Conservation (phyloP, 106 monocot genomes). For the Acorus calamus region DNA sequence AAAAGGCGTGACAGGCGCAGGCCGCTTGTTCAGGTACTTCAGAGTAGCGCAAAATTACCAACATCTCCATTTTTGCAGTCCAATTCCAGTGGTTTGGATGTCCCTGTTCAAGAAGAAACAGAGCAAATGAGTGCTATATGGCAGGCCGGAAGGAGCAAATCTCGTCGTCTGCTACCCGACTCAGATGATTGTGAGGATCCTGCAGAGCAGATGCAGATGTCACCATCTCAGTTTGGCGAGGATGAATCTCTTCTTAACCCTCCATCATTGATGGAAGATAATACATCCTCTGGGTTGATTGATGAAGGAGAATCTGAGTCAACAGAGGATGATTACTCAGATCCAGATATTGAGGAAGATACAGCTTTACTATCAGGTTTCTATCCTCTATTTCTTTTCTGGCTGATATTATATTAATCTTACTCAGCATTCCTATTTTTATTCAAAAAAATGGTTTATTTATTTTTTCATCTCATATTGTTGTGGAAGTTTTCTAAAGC, state of each 20-base stretch:
- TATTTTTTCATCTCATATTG: too few species aligned
- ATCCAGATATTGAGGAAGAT: constrained; percentile 20
- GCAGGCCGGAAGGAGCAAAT: constrained; percentile 28
- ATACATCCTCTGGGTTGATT: constrained; percentile 34
- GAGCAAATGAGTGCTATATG: constrained; percentile 8
- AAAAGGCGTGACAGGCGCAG: constrained; percentile 66
- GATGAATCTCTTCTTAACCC: constrained; percentile 11
- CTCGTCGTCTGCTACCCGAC: constrained; percentile 24
- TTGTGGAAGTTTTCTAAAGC: too few species aligned
- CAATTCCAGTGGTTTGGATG: constrained; percentile 9
- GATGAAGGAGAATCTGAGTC: constrained; percentile 25
- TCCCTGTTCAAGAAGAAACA: constrained; percentile 13
- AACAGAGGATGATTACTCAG: constrained; percentile 21
- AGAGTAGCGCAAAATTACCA: constrained; percentile 59
- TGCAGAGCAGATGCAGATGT: constrained; percentile 29
- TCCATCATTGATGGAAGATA: constrained; percentile 27
- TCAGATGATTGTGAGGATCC: constrained; percentile 28
- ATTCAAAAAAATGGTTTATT: too few species aligned
- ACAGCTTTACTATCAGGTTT: constrained; percentile 6
- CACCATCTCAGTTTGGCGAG: constrained; percentile 21
- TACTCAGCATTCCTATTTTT: too few species aligned
- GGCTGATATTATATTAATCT: not conserved
- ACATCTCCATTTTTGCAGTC: constrained; percentile 18
- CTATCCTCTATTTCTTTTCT: not conserved
- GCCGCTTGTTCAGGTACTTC: constrained; percentile 66